Conservation (phyloP, 306 rosid species). For the Abrus precatorius region DNA sequence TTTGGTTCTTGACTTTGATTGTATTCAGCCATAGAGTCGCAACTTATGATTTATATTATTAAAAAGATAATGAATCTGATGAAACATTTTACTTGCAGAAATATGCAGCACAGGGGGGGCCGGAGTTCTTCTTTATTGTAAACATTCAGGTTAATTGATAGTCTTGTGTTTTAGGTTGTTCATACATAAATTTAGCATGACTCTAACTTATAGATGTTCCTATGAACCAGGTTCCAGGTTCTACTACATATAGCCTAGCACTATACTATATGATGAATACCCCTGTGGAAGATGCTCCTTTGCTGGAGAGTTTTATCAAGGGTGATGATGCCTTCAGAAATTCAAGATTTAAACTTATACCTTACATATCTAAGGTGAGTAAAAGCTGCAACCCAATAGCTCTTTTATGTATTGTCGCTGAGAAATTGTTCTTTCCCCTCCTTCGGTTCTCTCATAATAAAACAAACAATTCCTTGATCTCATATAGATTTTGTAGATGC, state of each 20-base stretch:
- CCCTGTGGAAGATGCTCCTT: conserved; percentile 76
- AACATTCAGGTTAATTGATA: conserved; percentile 77
- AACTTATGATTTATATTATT: conserved; percentile 31
- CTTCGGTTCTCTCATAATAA: not conserved
- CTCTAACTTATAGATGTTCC: conserved; percentile 32
- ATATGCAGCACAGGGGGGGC: conserved; percentile 79
- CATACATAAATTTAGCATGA: conserved; percentile 16
- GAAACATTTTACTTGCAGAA: conserved; percentile 60
- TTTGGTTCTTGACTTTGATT: conserved; percentile 42
- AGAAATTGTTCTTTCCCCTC: conserved; percentile 25
- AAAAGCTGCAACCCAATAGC: conserved; percentile 32
- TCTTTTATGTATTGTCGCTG: too few relatives aligned
- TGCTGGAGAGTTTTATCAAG: conserved; percentile 75
- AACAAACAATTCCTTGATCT: conserved; percentile 26
- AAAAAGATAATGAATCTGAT: conserved; percentile 42
- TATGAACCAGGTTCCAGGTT: conserved; percentile 79
- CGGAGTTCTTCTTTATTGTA: conserved; percentile 89
- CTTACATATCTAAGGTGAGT: conserved; percentile 89
- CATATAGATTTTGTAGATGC: conserved; percentile 16
- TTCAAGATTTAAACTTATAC: conserved; percentile 96
- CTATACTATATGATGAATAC: conserved; percentile 86
- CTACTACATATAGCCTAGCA: conserved; percentile 77
- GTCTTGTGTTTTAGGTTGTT: conserved; percentile 20
- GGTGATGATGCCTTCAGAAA: conserved; percentile 88
- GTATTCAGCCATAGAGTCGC: conserved; percentile 37